phyloP scores from a whole-genome alignment of 2,329 filamentous ascomycete species.

The Immersiporthe knoxdaviesiana region DNA sequence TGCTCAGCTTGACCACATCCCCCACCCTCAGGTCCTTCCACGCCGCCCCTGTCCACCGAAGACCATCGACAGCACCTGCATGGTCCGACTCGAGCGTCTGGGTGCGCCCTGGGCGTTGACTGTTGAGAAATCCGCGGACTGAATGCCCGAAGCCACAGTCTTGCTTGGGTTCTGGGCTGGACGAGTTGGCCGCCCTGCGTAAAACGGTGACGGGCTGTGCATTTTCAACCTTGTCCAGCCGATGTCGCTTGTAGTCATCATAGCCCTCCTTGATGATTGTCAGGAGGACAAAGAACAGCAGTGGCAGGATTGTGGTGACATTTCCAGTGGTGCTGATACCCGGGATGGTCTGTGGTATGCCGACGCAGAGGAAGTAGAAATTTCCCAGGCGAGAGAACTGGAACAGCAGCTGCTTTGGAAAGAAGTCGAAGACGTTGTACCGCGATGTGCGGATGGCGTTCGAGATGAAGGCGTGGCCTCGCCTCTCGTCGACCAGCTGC shows the following conservation, averaged over 20 bases:
- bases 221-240: constrained; percentile 83
- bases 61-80: constrained; percentile 32
- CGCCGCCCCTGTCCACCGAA: constrained; percentile 54
- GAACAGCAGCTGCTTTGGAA: constrained; percentile 82
- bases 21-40: constrained; percentile 56
- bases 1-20: constrained; percentile 52
- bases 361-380: constrained; percentile 84
- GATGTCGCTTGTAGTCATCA: constrained; percentile 79
- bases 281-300: constrained; percentile 75
- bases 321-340: constrained; percentile 75
- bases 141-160: neutral
- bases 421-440: constrained; percentile 82
- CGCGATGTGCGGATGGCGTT: constrained; percentile 79
- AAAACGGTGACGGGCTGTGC: constrained; percentile 53
- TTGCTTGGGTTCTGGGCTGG: constrained; percentile 49
- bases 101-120: neutral
- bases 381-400: constrained; percentile 87
- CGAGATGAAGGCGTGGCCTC: constrained; percentile 53
- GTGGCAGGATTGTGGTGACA: constrained; percentile 73
- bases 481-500: constrained; percentile 53
- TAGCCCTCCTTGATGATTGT: constrained; percentile 87
- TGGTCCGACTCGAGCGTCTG: neutral
- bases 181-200: constrained; percentile 57
- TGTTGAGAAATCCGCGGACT: neutral
- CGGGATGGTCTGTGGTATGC: constrained; percentile 81